Conservation (phyloP, 1,284 basidiomycete genomes). For the Apiotrichum veenhuisii region DNA sequence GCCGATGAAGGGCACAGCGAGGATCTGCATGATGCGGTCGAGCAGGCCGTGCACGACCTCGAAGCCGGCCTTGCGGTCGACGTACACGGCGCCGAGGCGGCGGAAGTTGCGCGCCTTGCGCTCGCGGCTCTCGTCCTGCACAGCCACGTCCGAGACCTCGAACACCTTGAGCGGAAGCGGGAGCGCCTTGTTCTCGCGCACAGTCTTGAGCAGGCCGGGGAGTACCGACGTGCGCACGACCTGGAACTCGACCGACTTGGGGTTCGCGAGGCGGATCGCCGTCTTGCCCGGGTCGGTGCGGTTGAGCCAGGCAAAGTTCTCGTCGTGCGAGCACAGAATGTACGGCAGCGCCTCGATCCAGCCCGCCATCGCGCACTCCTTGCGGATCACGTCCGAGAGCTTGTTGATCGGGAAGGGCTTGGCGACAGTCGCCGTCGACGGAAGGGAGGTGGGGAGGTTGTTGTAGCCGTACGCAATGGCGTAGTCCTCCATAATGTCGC, state of each 20-base stretch:
- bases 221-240: slow-evolving; percentile 93
- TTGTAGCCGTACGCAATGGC: slow-evolving; percentile 99
- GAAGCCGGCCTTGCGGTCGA: slow-evolving; percentile 93
- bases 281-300: slow-evolving; percentile 72
- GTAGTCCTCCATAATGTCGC: slow-evolving; percentile 96
- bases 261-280: slow-evolving; percentile 90
- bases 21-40: slow-evolving; percentile 89
- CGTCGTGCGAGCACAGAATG: slow-evolving; percentile 97
- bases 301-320: slow-evolving; percentile 93
- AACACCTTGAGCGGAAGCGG: slow-evolving; percentile 89
- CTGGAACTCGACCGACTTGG: slow-evolving; percentile 96
- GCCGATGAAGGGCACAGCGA: slow-evolving; percentile 78
- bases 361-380: slow-evolving; percentile 89
- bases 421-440: slow-evolving; percentile 90
- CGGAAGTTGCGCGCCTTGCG: slow-evolving; percentile 82
- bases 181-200: slow-evolving; percentile 93
- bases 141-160: slow-evolving; percentile 87
- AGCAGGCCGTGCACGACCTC: slow-evolving; percentile 94
- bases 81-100: slow-evolving; percentile 86
- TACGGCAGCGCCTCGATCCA: slow-evolving; percentile 95
- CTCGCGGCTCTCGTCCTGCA: slow-evolving; percentile 76
- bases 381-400: slow-evolving; percentile 79
- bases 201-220: slow-evolving; percentile 92
- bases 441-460: slow-evolving; percentile 87
- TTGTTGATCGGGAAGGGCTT: slow-evolving; percentile 88